Conservation (phyloP, 768 basidiomycete species). For the Suillus placidus region DNA sequence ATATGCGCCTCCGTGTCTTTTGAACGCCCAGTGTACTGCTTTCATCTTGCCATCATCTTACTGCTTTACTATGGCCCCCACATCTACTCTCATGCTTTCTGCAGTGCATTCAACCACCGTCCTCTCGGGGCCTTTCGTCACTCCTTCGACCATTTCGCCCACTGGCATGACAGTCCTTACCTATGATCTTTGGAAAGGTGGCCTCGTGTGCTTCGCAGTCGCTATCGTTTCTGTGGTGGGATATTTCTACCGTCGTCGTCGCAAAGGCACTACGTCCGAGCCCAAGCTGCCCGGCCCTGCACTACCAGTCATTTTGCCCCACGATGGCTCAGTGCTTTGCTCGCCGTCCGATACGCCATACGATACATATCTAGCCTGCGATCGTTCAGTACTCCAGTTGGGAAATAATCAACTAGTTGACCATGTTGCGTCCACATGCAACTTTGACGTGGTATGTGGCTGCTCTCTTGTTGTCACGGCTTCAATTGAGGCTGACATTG, state of each 20-base stretch:
- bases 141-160: not conserved
- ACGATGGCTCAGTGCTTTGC: not conserved
- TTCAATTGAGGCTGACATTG: not conserved
- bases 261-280: not conserved
- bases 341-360: not conserved
- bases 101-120: not conserved
- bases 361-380: not conserved
- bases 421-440: not conserved
- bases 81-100: not conserved
- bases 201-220: conserved; percentile 1
- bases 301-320: not conserved
- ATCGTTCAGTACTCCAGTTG: not conserved
- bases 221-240: conserved; percentile 5
- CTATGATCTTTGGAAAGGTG: conserved; percentile 1
- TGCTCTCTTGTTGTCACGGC: not conserved
- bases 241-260: conserved; percentile 3
- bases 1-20: too few relatives aligned
- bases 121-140: not conserved
- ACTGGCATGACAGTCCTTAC: not conserved
- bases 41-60: not conserved
- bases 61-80: not conserved
- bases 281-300: not conserved
- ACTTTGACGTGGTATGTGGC: not conserved
- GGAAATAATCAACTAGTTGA: not conserved
- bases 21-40: not conserved